Conservation (phyloP, 345 rosid species). For the Limnanthes douglasii region DNA sequence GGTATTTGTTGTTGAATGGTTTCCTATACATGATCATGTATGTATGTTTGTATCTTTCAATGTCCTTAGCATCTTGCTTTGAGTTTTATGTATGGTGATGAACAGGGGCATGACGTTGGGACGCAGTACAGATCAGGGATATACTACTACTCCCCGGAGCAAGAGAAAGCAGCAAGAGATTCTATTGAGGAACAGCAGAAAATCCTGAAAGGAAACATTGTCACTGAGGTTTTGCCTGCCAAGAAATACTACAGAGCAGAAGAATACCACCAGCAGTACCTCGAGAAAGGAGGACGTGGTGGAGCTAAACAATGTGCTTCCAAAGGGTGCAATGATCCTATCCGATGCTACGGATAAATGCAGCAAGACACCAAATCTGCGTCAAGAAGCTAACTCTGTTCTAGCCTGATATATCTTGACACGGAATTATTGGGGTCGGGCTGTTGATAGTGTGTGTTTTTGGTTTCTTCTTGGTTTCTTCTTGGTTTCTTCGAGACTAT, state of each 20-base stretch:
- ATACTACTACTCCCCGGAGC: constrained; percentile 46
- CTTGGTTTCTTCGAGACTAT: no score
- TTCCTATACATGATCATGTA: not conserved
- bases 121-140: constrained; percentile 82
- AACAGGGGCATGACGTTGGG: constrained; percentile 70
- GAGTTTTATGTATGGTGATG: constrained; percentile 4
- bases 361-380: no score
- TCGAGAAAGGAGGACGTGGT: constrained; percentile 54
- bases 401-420: no score
- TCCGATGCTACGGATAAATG: constrained; percentile 68
- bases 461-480: no score
- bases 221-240: constrained; percentile 66
- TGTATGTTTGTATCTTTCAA: not conserved
- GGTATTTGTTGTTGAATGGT: not conserved
- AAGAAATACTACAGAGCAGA: constrained; percentile 70
- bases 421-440: no score
- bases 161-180: constrained; percentile 37
- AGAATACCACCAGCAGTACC: constrained; percentile 69
- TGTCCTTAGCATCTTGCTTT: not conserved
- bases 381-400: no score
- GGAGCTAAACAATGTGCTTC: constrained; percentile 44
- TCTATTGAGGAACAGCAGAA: constrained; percentile 50
- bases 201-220: constrained; percentile 28
- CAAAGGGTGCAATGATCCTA: constrained; percentile 73
- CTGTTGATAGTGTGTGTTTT: no score